Base-by-base conservation (phyloP, 129 eudicot species). In the Artemisia argyi region DNA sequence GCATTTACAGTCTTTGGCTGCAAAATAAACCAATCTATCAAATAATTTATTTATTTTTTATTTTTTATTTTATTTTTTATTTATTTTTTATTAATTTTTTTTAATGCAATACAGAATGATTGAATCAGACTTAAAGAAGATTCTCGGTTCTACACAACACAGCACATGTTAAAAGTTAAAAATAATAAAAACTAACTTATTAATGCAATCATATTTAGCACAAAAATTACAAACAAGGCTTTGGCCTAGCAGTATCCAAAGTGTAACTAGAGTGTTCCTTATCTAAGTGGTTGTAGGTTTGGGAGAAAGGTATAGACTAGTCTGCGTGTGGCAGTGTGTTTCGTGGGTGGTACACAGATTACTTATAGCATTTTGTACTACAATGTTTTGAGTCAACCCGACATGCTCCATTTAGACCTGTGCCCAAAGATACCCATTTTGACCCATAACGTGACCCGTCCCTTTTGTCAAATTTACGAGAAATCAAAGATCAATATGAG, bases 1-100 rank as follows among this genome's bases (percentile, higher is more conserved):
- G 91, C 96, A 73, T 85, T 83, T 48, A 74, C 81, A 0, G 86
- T 82, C 77, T 81, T 89, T 65, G 95, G 98, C 96, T 92, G 89
- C 83, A 12, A 81, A 69, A 65, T 79, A 58, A 12, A 73, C 11
- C 24, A 80, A 59, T 12, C 64, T 30, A 58, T 57, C 14, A 3
- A 71, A 56, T 18, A 11, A 15, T 64, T 64, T 64, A 3, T 39
- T 1, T 39, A 7, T 32, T 2, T 39, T 10, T 39, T 10, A 10
- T 10, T 39, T 10, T 39, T 8, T 35, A 10, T 39, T 39, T 39
- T 10, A 10, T 39, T 39, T 3, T 0, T 8, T 12, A 47, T 20
- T 28, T 7, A 20, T 10, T 61, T 22, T 5, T 32, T 67, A n/a
- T n/a, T n/a, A 17, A 14, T 2, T 15, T 17, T 4, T 7, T 7